Conservation (phyloP, 345 rosid species). For the Nephelium lappaceum region DNA sequence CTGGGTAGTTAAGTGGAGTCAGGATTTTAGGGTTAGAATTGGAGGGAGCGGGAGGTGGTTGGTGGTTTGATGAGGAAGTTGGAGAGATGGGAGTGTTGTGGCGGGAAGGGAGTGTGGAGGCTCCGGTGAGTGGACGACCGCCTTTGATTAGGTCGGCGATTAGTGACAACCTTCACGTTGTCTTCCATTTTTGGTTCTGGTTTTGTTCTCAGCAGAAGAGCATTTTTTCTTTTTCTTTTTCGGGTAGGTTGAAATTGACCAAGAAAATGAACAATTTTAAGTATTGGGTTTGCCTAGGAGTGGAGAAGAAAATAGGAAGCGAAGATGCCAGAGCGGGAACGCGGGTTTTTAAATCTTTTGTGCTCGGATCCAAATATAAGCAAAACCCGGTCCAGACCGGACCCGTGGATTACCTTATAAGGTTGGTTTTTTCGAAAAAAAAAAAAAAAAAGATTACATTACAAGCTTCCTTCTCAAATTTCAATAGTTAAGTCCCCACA, state of each 20-base stretch:
- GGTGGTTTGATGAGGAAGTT: slow-evolving; percentile 4
- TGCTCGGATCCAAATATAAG: background rate
- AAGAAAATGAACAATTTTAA: background rate
- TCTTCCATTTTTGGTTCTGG: slow-evolving; percentile 38
- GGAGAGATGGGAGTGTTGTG: slow-evolving; percentile 7
- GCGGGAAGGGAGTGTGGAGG: slow-evolving; percentile 46
- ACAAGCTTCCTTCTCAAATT: background rate
- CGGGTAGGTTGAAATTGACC: background rate
- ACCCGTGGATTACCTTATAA: background rate
- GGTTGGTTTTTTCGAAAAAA: background rate
- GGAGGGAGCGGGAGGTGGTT: slow-evolving; percentile 18
- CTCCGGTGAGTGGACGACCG: slow-evolving; percentile 53
- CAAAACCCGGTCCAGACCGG: background rate
- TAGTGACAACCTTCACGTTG: slow-evolving; percentile 32
- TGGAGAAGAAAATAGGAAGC: background rate
- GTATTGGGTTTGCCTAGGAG: background rate
- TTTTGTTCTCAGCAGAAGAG: background rate
- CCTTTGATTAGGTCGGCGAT: slow-evolving; percentile 54
- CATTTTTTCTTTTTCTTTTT: background rate
- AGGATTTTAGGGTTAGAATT: slow-evolving; percentile 37
- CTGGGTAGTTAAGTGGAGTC: slow-evolving; percentile 43
- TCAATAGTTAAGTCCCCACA: background rate
- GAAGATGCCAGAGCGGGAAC: background rate
- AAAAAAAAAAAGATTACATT: too few relatives aligned
- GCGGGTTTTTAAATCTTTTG: background rate